A percentile compares a stretch with the other conserved stretches of the same genome.
Evolutionary conservation across 768 basidiomycete species (phyloP).

Genomic region (Rhodotorula graminis): DNA sequence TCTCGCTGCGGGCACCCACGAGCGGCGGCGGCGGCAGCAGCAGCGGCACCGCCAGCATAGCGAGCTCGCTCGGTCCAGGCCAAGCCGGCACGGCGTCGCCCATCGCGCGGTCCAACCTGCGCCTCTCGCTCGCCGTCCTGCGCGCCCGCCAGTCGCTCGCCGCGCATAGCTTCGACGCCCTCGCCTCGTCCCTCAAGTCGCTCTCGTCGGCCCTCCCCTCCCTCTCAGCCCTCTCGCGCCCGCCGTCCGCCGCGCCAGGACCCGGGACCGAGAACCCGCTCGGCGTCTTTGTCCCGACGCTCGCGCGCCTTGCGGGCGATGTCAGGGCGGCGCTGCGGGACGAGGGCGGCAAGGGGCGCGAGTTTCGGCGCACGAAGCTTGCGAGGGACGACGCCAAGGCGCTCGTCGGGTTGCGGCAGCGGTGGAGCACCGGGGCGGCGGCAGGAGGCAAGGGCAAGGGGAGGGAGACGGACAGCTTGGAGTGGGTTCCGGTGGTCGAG

Average conservation of each 20-base stretch:
- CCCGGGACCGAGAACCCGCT: neutral
- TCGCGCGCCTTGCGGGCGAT: slow-evolving; percentile 7
- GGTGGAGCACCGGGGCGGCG: slow-evolving; percentile 1
- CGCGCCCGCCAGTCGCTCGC: slow-evolving; percentile 12
- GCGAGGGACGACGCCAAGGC: slow-evolving; percentile 23
- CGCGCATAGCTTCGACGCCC: neutral
- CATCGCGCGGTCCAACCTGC: slow-evolving; percentile 8
- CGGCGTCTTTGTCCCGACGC: slow-evolving; percentile 20
- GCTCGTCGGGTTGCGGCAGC: slow-evolving; percentile 18
- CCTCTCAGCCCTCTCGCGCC: neutral
- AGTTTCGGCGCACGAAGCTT: slow-evolving; percentile 4
- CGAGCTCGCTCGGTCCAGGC: too few relatives aligned
- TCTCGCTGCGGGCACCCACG: neutral
- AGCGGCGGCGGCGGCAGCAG: too few relatives aligned
- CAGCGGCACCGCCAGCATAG: too few relatives aligned
- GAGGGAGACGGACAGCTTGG: neutral
- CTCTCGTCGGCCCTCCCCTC: slow-evolving; percentile 3
- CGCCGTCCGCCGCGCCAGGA: too few relatives aligned
- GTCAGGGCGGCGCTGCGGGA: neutral
- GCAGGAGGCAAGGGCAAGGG: slow-evolving; percentile 14
- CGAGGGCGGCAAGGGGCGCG: slow-evolving; percentile 4
- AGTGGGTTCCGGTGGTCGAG: slow-evolving; percentile 5
- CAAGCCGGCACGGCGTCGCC: neutral
- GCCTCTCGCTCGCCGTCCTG: slow-evolving; percentile 29
- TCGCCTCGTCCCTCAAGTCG: slow-evolving; percentile 5